A percentile compares a stretch with the other conserved stretches of the same genome.
phyloP scores from a whole-genome alignment of 2,329 filamentous ascomycete species.

The Myriosclerotinia curreyana region DNA sequence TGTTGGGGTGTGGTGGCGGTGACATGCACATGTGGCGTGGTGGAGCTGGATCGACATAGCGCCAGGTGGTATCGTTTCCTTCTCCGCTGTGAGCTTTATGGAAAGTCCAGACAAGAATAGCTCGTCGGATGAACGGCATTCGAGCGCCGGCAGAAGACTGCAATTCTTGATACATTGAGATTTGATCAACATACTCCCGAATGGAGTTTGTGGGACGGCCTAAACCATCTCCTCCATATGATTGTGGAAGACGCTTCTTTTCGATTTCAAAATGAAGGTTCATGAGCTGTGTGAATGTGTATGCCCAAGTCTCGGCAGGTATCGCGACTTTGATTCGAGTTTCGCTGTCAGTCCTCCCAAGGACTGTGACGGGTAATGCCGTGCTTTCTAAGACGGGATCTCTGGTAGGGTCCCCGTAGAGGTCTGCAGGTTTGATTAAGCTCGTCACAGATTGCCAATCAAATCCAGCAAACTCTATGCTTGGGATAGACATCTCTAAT shows the following conservation, averaged over 20 bases:
- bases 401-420: conserved; percentile 38
- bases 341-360: conserved; percentile 26
- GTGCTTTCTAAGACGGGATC: conserved; percentile 37
- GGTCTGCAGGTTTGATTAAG: conserved; percentile 54
- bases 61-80: conserved; percentile 56
- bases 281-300: conserved; percentile 35
- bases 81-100: conserved; percentile 50
- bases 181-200: conserved; percentile 57
- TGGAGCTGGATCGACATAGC: conserved; percentile 48
- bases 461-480: conserved; percentile 52
- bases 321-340: conserved; percentile 36
- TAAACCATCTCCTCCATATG: conserved; percentile 40
- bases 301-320: conserved; percentile 37
- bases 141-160: conserved; percentile 53
- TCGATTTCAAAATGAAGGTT: conserved; percentile 32
- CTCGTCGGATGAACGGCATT: conserved; percentile 53
- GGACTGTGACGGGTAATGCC: conserved; percentile 25
- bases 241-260: conserved; percentile 46
- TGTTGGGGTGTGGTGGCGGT: conserved; percentile 30
- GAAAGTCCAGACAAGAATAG: conserved; percentile 63
- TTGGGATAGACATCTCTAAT: conserved; percentile 57
- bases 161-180: conserved; percentile 66
- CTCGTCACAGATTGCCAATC: conserved; percentile 60
- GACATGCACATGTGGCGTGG: conserved; percentile 34
- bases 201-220: conserved; percentile 42